Percentiles rank a stretch among this genome's conserved stretches.
Evolutionary conservation across 148 eudicot genomes (phyloP).

Genomic region (Polygonum maritimum): DNA sequence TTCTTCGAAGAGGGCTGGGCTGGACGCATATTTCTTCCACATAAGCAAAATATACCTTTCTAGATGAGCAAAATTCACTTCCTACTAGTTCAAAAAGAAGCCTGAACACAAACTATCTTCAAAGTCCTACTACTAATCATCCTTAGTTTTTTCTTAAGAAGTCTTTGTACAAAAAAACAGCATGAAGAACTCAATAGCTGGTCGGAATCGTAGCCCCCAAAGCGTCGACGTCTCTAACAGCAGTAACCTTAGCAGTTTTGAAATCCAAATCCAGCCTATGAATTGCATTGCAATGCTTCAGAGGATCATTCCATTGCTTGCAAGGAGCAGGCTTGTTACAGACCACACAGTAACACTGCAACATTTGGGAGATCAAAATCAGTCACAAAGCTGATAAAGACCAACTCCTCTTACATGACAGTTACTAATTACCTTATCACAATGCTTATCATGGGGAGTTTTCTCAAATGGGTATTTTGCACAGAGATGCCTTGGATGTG

Average conservation of each 20-base stretch:
- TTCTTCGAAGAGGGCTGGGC: no score
- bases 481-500: conserved; percentile 62
- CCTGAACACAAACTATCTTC: not conserved
- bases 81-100: not conserved
- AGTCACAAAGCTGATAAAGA: not conserved
- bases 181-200: not conserved
- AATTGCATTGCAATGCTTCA: conserved; percentile 3
- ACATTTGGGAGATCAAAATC: not conserved
- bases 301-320: conserved; percentile 16
- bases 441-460: conserved; percentile 36
- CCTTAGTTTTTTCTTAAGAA: not conserved
- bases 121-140: not conserved
- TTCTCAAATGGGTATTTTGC: conserved; percentile 30
- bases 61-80: not conserved
- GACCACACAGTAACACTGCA: conserved; percentile 47
- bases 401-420: not conserved
- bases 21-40: no score
- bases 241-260: not conserved
- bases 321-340: conserved; percentile 44
- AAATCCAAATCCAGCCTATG: not conserved
- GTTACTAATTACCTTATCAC: conserved; percentile 36
- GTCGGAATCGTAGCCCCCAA: not conserved
- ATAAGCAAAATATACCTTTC: not conserved
- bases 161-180: not conserved
- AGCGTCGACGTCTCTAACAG: not conserved